Evolutionary conservation across 1,284 basidiomycete genomes (phyloP).

Genomic region (Sporisorium reilianum): DNA sequence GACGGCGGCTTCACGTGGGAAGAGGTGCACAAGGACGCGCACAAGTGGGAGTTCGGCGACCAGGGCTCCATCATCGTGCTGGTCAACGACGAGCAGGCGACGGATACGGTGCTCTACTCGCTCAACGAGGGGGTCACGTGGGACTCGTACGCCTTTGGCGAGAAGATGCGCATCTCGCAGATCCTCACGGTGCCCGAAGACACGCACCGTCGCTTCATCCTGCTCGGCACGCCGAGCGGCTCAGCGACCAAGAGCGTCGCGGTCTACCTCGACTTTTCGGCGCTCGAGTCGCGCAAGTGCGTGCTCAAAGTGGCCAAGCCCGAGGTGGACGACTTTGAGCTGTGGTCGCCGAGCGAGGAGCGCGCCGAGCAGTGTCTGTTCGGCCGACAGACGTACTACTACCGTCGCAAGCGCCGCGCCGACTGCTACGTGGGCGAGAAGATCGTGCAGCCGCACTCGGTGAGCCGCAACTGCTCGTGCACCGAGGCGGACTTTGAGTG

Average conservation of each 20-base stretch:
- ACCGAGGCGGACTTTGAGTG: constrained; percentile 67
- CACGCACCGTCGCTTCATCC: constrained; percentile 88
- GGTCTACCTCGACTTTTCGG: constrained; percentile 89
- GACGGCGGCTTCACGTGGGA: constrained; percentile 98
- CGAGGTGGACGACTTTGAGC: constrained; percentile 65
- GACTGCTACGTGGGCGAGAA: constrained; percentile 64
- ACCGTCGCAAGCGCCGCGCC: constrained; percentile 62
- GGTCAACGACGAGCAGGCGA: constrained; percentile 93
- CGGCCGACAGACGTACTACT: constrained; percentile 65
- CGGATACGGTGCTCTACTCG: constrained; percentile 87
- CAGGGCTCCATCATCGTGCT: constrained; percentile 92
- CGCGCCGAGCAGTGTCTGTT: constrained; percentile 66
- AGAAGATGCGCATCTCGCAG: constrained; percentile 79
- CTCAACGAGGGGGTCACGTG: constrained; percentile 88
- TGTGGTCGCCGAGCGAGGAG: constrained; percentile 67
- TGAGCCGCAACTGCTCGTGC: constrained; percentile 59
- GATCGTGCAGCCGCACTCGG: constrained; percentile 57
- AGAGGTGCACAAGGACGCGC: constrained; percentile 97
- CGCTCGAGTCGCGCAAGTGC: constrained; percentile 71
- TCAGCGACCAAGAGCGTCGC: constrained; percentile 75
- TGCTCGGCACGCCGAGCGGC: constrained; percentile 78
- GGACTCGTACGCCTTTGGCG: constrained; percentile 87
- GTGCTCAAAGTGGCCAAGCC: constrained; percentile 53
- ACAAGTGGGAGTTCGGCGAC: constrained; percentile 98
- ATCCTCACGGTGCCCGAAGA: constrained; percentile 92